Base-by-base conservation (phyloP, 768 basidiomycete genomes). In the Artomyces pyxidatus region DNA sequence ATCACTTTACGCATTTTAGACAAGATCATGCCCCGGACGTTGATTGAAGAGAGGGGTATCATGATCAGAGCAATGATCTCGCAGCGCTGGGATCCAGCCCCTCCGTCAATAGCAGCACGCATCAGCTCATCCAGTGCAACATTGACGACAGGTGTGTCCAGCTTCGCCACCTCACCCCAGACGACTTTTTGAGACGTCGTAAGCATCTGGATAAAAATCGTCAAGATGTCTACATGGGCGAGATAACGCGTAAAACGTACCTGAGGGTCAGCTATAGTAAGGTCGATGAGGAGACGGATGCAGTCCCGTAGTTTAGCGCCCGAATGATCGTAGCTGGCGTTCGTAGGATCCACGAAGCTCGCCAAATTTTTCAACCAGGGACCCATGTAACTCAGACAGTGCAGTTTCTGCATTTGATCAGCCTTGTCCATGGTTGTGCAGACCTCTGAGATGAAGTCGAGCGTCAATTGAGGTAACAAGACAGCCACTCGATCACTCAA, bases 371-470 rank as follows among this genome's bases (percentile, higher is more conserved):
- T 81, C 37, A 95, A 77, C 93, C 92, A 96, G 3, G 93, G 91
- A 35, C 76, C 80, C 72, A 95, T 74, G 59, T 91, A 93, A 51
- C 85, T 80, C 19, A 94, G 63, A 58, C 83, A 90, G 51, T 75
- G 77, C 35, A 88, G 79, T 32, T 83, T 81, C 42, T 85, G 83
- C 1, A 68, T 59, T 2, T 65, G 58, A 21, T 61, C 60, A 66
- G 73, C 59, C 40, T 71, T 68, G n/a, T 71, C 67, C 72, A 88
- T 79, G 3, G 81, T 77, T 0, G 75, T 75, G 27, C 78, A 78
- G 25, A 93, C 87, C 64, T 93, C 92, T n/a, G 82, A 78, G 46
- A 94, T 70, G 65, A 95, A 89, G 64, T 95, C 92, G 16, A 95
- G 69, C 0, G 91, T 93, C 27, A 95, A 69, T 28, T 88, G 78